Conservation (phyloP, 192 early-diverging fungal species). For the Jimgerdemannia lactiflua region DNA sequence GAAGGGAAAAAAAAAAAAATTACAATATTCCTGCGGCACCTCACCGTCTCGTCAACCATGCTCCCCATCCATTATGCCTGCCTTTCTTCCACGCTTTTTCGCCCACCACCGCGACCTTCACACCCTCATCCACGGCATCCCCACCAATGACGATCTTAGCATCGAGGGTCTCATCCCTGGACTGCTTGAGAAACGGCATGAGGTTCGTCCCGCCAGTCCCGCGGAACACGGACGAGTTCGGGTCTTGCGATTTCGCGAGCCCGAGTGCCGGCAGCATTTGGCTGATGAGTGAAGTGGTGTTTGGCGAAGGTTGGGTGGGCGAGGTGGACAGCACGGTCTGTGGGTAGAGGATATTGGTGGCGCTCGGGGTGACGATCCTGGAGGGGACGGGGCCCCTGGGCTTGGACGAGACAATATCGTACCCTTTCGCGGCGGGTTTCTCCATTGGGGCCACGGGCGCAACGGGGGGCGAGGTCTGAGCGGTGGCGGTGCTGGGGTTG, state of each 20-base stretch:
- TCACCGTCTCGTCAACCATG: background rate
- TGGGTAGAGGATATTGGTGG: slow-evolving; percentile 26
- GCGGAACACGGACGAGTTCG: slow-evolving; percentile 54
- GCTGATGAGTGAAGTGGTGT: slow-evolving; percentile 11
- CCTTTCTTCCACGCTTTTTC: background rate
- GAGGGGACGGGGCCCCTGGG: too few species aligned
- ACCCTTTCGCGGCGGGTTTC: background rate
- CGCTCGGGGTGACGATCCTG: too few species aligned
- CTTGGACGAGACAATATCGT: too few species aligned
- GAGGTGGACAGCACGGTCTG: slow-evolving; percentile 21
- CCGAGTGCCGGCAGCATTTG: slow-evolving; percentile 32
- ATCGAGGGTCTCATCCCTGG: slow-evolving; percentile 75
- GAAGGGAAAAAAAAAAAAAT: background rate
- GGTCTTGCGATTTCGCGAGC: slow-evolving; percentile 59
- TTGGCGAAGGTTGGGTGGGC: slow-evolving; percentile 12
- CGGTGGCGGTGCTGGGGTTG: background rate
- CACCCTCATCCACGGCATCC: background rate
- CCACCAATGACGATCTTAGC: slow-evolving; percentile 25
- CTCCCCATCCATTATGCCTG: background rate
- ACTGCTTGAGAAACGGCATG: slow-evolving; percentile 93
- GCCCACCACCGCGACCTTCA: background rate
- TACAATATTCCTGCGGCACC: background rate
- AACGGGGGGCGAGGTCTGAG: background rate
- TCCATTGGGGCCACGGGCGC: background rate
- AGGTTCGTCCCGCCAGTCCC: slow-evolving; percentile 86